Evolutionary conservation across 768 basidiomycete species (phyloP).

Genomic region (Naematelia aurantialba): DNA sequence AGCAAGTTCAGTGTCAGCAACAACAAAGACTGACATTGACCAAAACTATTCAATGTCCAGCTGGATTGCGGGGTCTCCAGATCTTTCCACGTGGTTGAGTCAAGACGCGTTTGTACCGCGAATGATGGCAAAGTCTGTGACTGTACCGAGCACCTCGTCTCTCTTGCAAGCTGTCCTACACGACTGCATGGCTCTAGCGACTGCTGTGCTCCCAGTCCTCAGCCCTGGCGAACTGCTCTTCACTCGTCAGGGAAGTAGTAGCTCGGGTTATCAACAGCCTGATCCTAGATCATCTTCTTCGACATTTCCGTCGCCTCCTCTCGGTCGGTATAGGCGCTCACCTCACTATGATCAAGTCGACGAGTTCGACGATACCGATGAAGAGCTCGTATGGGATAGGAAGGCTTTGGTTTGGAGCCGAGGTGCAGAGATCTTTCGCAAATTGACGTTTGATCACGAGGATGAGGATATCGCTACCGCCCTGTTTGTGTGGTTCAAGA

Average conservation of each 20-base stretch:
- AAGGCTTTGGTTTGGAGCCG: slow-evolving; percentile 43
- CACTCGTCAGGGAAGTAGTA: not conserved
- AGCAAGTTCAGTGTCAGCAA: no score
- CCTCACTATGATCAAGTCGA: not conserved
- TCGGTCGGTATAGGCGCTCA: no score
- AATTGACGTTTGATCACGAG: slow-evolving; percentile 41
- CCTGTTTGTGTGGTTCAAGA: slow-evolving; percentile 43
- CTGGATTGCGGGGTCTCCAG: no score
- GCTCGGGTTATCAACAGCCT: not conserved
- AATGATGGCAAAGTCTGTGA: not conserved
- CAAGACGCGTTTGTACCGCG: not conserved
- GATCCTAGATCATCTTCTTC: not conserved
- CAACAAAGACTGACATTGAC: no score
- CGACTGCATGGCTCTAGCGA: not conserved
- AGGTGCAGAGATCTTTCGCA: slow-evolving; percentile 36
- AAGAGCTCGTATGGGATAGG: slow-evolving; percentile 48
- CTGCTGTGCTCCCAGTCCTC: not conserved
- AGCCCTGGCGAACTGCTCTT: not conserved
- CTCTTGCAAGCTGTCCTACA: not conserved
- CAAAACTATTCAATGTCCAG: no score
- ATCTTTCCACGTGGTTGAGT: no score
- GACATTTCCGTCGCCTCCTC: no score
- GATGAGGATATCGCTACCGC: slow-evolving; percentile 37
- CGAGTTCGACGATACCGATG: slow-evolving; percentile 12
- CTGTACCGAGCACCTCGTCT: no score